Conservation (phyloP, 1,284 basidiomycete species). For the Thelephora terrestris region DNA sequence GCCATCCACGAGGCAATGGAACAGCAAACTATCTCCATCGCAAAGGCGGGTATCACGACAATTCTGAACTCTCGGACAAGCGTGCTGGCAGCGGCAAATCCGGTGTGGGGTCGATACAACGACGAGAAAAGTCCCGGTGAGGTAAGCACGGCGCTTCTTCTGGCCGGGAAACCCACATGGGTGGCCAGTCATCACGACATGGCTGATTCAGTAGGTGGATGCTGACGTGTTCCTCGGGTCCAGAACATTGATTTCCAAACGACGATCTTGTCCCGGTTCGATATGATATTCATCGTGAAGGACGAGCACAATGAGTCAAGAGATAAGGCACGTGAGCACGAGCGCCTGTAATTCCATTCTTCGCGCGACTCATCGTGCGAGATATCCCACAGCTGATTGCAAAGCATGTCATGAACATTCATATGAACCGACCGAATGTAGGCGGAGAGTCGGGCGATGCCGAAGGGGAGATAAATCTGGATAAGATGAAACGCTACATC, state of each 20-base stretch:
- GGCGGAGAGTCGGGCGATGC: conserved; percentile 49
- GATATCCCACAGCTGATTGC: conserved; percentile 68
- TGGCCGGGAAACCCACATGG: background rate
- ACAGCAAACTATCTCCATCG: conserved; percentile 99
- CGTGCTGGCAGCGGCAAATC: conserved; percentile 96
- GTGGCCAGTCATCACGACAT: too few relatives aligned
- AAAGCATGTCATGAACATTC: conserved; percentile 97
- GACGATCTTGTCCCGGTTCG: conserved; percentile 96
- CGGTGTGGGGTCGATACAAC: conserved; percentile 97
- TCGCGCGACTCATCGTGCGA: background rate
- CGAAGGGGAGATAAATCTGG: conserved; percentile 91
- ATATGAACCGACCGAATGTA: conserved; percentile 83
- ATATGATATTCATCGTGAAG: conserved; percentile 99
- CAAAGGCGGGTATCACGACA: conserved; percentile 98
- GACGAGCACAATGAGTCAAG: conserved; percentile 96
- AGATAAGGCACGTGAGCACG: conserved; percentile 54
- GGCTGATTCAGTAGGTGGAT: background rate
- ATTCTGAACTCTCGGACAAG: conserved; percentile 95
- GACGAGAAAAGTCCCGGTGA: conserved; percentile 96
- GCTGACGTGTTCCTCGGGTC: background rate
- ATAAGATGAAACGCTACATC: conserved; percentile 98
- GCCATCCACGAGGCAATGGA: conserved; percentile 99
- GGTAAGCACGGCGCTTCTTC: conserved; percentile 29
- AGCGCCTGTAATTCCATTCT: conserved; percentile 7
- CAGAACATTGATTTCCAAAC: conserved; percentile 99